Evolutionary conservation across 192 early-diverging fungal species (phyloP).

Genomic region (Coemansia biformis): DNA sequence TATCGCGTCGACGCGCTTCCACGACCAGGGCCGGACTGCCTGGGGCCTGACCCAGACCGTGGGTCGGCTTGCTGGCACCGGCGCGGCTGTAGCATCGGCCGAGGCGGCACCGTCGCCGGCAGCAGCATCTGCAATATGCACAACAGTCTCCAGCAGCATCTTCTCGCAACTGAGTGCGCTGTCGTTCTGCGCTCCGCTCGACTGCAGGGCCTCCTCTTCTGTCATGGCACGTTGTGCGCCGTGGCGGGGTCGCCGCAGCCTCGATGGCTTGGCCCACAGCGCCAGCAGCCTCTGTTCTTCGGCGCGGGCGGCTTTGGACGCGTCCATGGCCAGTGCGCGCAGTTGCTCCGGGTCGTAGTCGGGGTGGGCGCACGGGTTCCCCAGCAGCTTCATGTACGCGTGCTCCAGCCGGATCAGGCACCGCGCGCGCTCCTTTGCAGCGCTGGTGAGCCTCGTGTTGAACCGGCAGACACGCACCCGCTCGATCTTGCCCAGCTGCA

Average conservation of each 20-base stretch:
- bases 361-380: slow-evolving; percentile 62
- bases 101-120: neutral
- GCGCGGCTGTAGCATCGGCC: neutral
- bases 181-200: neutral
- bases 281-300: slow-evolving; percentile 27
- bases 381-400: slow-evolving; percentile 55
- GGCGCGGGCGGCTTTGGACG: slow-evolving; percentile 7
- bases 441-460: slow-evolving; percentile 53
- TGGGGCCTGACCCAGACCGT: slow-evolving; percentile 20
- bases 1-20: slow-evolving; percentile 65
- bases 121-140: neutral
- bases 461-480: slow-evolving; percentile 59
- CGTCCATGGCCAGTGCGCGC: slow-evolving; percentile 16
- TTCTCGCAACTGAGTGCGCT: neutral
- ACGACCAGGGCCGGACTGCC: slow-evolving; percentile 48
- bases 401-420: slow-evolving; percentile 55
- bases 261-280: slow-evolving; percentile 28
- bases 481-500: slow-evolving; percentile 62
- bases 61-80: slow-evolving; percentile 4
- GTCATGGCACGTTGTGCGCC: no score
- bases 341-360: slow-evolving; percentile 57
- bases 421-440: slow-evolving; percentile 53
- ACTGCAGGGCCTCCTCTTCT: no score
- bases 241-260: neutral
- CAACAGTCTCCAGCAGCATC: neutral